Base-by-base conservation (phyloP, 306 rosid species). In the Vicia villosa region DNA sequence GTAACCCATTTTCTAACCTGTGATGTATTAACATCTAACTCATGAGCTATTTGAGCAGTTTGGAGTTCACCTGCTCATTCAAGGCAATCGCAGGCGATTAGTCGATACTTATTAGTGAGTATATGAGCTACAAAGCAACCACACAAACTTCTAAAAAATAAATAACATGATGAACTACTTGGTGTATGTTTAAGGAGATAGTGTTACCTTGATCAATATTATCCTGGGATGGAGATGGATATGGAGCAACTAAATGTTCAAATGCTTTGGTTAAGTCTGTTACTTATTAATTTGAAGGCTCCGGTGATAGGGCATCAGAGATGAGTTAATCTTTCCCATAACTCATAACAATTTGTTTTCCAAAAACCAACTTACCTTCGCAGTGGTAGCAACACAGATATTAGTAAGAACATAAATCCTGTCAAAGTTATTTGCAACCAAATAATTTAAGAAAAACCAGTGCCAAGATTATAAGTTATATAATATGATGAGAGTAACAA, bases 291-390 rank as follows among this genome's bases (percentile, higher is more conserved):
- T 78, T 77, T 74, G 86, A 80, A 69, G 90, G 78, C 68, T 47
- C 64, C 19, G 82, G 81, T 63, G 82, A 83, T 26, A 88, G 82
- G 30, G 87, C 82, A 84, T 69, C 81, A 63, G 85, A 75, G 46
- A 69, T 45, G 9, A 84, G 89, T 66, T 82, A 91, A 86, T 55
- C 82, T 91, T 82, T 89, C 89, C 97, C 95, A 95, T 72, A 91
- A 73, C 83, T 91, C 96, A 2, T 95, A 86, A 89, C 99, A 95
- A 78, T 95, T 95, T 63, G 99, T 95, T 85, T 95, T 91, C 99
- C 96, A 91, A 65, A 94, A 95, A 75, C 99, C 99, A 80, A 95
- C 69, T 73, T 82, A n/a, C n/a, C n/a, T n/a, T n/a, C n/a, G n/a
- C n/a, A n/a, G n/a, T n/a, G n/a, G n/a, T n/a, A n/a, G n/a, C n/a